Evolutionary conservation across 805 yeast species (phyloP).

Genomic region (Jamesozyma jinghongensis): DNA sequence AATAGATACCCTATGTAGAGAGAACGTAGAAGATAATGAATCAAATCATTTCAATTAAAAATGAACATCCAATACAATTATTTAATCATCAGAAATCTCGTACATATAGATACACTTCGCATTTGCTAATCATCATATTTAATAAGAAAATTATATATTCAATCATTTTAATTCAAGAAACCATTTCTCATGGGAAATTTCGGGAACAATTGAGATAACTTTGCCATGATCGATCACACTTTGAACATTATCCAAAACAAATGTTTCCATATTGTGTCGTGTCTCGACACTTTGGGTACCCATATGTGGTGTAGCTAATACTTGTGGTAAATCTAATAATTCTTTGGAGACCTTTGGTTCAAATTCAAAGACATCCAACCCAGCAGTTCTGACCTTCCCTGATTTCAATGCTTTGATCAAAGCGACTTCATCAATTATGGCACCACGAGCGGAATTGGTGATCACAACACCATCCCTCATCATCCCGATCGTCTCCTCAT

Average conservation of each 20-base stretch:
- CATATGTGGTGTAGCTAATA: conserved; percentile 79
- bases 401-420: conserved; percentile 45
- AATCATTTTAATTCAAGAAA: conserved; percentile 6
- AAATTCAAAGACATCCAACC: conserved; percentile 65
- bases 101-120: too few relatives aligned
- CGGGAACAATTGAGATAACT: conserved; percentile 75
- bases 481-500: conserved; percentile 48
- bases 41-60: not conserved
- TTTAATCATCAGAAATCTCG: too few relatives aligned
- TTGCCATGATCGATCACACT: conserved; percentile 54
- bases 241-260: conserved; percentile 59
- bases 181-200: conserved; percentile 37
- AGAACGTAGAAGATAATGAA: not conserved
- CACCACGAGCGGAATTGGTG: conserved; percentile 85
- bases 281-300: conserved; percentile 78
- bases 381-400: conserved; percentile 61
- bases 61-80: not conserved
- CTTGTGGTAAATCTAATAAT: conserved; percentile 52
- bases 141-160: not conserved
- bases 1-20: conserved; percentile 16
- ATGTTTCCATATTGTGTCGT: conserved; percentile 69
- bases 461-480: conserved; percentile 71
- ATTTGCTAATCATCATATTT: not conserved
- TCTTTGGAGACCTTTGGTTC: conserved; percentile 68
- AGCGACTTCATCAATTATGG: conserved; percentile 61